These are phyloP conservation scores for Imleria badia DNA, from an alignment of 768 basidiomycete species.

Conservation along the genomic window DNA sequence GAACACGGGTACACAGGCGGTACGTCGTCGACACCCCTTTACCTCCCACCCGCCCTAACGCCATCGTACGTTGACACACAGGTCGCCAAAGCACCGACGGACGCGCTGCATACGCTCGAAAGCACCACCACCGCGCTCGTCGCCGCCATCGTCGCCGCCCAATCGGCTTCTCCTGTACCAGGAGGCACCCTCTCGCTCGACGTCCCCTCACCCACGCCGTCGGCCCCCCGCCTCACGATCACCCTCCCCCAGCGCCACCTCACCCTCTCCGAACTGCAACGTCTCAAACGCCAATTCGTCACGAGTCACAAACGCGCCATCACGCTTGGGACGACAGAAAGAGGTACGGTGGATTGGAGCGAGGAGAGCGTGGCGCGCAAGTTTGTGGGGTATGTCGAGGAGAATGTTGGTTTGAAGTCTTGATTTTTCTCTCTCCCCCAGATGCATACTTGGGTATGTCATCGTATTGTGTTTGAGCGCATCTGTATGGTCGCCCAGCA, in stretches of 20 bases:
- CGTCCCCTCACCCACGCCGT: conserved; percentile 42
- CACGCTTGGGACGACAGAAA: conserved; percentile 77
- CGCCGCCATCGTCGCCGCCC: conserved; percentile 65
- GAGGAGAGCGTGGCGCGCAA: conserved; percentile 68
- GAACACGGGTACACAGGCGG: conserved; percentile 77
- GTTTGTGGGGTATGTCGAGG: conserved; percentile 71
- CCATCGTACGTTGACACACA: conserved; percentile 29
- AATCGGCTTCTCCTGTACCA: conserved; percentile 46
- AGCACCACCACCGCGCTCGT: conserved; percentile 70
- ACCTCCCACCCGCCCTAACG: background rate
- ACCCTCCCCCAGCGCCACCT: conserved; percentile 67
- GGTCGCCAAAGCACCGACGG: conserved; percentile 81
- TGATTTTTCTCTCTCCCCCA: conserved; percentile 19
- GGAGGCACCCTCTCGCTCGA: conserved; percentile 41
- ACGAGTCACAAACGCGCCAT: conserved; percentile 87
- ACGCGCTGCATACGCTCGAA: conserved; percentile 86
- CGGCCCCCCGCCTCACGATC: conserved; percentile 38
- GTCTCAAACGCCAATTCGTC: conserved; percentile 90
- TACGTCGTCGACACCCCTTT: conserved; percentile 35
- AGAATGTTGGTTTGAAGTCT: conserved; percentile 48
- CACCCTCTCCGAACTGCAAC: conserved; percentile 85
- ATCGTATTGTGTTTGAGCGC: too few relatives aligned
- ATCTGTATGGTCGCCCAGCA: too few relatives aligned
- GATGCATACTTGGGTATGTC: too few relatives aligned
- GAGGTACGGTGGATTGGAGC: conserved; percentile 74